A percentile compares a stretch with the other conserved stretches of the same genome.
Conservation (phyloP, 169 alveolate genomes). For the Sarcocystis neurona region DNA sequence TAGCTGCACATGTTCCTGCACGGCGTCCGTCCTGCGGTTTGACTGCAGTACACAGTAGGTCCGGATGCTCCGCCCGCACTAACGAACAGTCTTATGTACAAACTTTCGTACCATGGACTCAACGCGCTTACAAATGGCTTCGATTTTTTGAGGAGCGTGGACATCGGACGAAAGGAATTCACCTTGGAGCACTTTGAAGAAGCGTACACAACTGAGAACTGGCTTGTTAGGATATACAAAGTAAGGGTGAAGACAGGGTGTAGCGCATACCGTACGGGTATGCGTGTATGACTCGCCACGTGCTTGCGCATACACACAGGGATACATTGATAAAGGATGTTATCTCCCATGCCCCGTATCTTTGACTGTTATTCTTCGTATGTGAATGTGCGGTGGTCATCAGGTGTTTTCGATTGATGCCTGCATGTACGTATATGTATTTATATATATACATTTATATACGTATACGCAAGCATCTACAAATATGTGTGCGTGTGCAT, state of each 20-base stretch:
- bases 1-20: too few species aligned
- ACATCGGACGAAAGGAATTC: slow-evolving; percentile 74
- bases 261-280: neutral
- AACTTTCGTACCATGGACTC: slow-evolving; percentile 91
- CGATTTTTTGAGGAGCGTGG: slow-evolving; percentile 88
- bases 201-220: slow-evolving; percentile 94
- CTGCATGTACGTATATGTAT: too few species aligned
- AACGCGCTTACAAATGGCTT: slow-evolving; percentile 89
- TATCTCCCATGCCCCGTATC: too few species aligned
- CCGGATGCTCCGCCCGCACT: slow-evolving; percentile 89
- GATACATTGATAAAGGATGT: too few species aligned
- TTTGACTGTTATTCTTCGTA: too few species aligned
- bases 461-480: too few species aligned
- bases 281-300: too few species aligned
- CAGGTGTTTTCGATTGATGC: too few species aligned
- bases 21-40: slow-evolving; percentile 1
- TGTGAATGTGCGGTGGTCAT: too few species aligned
- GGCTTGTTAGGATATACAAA: slow-evolving; percentile 97
- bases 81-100: slow-evolving; percentile 92
- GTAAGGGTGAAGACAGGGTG: slow-evolving; percentile 63
- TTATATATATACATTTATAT: too few species aligned
- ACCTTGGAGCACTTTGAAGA: slow-evolving; percentile 91
- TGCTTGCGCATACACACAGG: too few species aligned
- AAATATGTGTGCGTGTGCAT: too few species aligned
- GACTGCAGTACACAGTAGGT: slow-evolving; percentile 86